These are phyloP conservation scores for Pseudofabraea citricarpa DNA, from an alignment of 2,329 filamentous ascomycete species.

Conservation along the genomic window DNA sequence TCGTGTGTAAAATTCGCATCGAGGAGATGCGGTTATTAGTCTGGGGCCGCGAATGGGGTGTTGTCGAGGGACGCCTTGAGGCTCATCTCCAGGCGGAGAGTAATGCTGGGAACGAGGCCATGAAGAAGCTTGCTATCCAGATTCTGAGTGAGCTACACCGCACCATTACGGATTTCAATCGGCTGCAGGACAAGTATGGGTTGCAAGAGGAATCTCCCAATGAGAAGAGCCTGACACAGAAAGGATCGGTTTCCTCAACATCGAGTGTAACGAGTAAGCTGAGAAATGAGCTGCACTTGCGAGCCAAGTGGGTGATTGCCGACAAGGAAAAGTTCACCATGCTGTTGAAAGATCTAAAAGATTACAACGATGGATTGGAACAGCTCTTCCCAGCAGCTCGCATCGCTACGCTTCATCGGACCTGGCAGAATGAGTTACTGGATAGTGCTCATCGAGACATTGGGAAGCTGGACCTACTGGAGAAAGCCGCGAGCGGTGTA, in stretches of 20 bases:
- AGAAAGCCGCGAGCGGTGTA: conserved; percentile 34
- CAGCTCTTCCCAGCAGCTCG: conserved; percentile 39
- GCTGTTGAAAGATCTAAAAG: conserved; percentile 37
- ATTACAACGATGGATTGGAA: conserved; percentile 44
- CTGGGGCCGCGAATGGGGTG: conserved; percentile 44
- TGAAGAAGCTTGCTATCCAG: conserved; percentile 34
- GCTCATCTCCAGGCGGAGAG: conserved; percentile 33
- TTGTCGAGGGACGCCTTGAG: conserved; percentile 40
- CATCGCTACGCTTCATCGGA: conserved; percentile 36
- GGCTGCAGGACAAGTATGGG: conserved; percentile 38
- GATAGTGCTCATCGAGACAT: conserved; percentile 38
- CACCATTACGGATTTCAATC: conserved; percentile 40
- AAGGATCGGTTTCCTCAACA: not conserved
- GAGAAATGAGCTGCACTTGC: conserved; percentile 22
- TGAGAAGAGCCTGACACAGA: conserved; percentile 4
- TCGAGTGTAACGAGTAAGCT: conserved; percentile 10
- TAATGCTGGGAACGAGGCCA: conserved; percentile 27
- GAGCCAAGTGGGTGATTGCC: conserved; percentile 40
- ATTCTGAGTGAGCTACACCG: conserved; percentile 38
- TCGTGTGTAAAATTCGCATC: conserved; percentile 43
- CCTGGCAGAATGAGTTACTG: conserved; percentile 43
- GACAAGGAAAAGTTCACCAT: conserved; percentile 41
- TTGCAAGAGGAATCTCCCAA: conserved; percentile 27
- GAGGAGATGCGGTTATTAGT: conserved; percentile 44
- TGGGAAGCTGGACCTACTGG: conserved; percentile 36